Conservation (phyloP, 306 rosid species). For the Adenanthera pavonina region DNA sequence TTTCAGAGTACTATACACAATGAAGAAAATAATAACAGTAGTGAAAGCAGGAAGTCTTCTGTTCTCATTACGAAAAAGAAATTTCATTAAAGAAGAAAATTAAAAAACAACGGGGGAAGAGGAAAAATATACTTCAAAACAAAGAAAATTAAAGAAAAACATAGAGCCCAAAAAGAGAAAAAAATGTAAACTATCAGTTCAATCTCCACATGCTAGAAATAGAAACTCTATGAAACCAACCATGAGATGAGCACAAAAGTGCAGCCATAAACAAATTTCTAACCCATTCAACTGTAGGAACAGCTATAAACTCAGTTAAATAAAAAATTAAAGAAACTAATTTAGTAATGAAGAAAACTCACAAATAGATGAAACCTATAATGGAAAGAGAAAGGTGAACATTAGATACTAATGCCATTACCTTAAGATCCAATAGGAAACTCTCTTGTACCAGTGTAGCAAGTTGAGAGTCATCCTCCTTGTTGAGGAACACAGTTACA, state of each 20-base stretch:
- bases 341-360: conserved; percentile 22
- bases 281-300: neutral
- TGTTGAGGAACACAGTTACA: conserved; percentile 87
- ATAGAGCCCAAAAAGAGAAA: neutral
- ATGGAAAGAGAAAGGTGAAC: conserved; percentile 16
- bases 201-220: neutral
- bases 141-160: neutral
- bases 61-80: neutral
- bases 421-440: conserved; percentile 88
- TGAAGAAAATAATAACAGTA: neutral
- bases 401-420: conserved; percentile 35
- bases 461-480: conserved; percentile 92
- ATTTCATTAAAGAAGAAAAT: neutral
- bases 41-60: neutral
- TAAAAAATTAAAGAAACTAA: neutral
- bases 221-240: neutral
- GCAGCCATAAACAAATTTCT: neutral
- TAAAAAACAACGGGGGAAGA: neutral
- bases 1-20: conserved; percentile 37
- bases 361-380: conserved; percentile 1
- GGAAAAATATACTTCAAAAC: conserved; percentile 17
- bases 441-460: conserved; percentile 92
- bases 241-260: neutral
- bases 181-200: neutral
- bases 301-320: neutral